Percentiles rank a stretch among this genome's conserved stretches.
phyloP scores from a whole-genome alignment of 306 rosid genomes.

The Inga laurina region DNA sequence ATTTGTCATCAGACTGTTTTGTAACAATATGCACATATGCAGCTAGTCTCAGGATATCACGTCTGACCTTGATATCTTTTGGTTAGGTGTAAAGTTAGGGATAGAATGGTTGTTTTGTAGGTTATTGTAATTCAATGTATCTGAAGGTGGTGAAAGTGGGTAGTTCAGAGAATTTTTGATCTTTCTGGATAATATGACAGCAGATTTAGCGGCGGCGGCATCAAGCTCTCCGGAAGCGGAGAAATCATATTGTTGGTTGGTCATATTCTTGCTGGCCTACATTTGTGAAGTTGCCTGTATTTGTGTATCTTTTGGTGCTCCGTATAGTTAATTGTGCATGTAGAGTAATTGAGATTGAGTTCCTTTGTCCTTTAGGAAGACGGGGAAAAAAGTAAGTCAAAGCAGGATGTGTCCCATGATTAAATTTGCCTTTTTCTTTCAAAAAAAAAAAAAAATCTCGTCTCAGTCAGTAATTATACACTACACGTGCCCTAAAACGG shows the following conservation, averaged over 20 bases:
- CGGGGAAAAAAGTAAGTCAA: not conserved
- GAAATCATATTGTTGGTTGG: conserved; percentile 32
- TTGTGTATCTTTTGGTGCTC: conserved; percentile 32
- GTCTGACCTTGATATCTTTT: conserved; percentile 39
- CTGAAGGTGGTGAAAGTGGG: conserved; percentile 35
- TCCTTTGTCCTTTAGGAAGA: conserved; percentile 29
- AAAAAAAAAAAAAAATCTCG: not conserved
- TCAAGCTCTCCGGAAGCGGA: conserved; percentile 35
- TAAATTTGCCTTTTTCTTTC: conserved; percentile 23
- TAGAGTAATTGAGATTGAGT: conserved; percentile 37
- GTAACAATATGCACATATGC: conserved; percentile 47
- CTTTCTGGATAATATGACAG: conserved; percentile 33
- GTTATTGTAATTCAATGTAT: conserved; percentile 38
- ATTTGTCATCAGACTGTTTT: conserved; percentile 24
- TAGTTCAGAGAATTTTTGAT: conserved; percentile 33
- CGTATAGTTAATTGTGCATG: conserved; percentile 41
- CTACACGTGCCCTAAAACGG: not conserved
- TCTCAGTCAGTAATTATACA: not conserved
- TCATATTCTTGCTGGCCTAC: conserved; percentile 36
- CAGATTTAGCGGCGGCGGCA: conserved; percentile 24
- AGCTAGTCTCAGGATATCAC: conserved; percentile 29
- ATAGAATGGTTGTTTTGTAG: conserved; percentile 48
- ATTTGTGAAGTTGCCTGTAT: conserved; percentile 30
- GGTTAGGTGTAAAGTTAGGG: conserved; percentile 54
- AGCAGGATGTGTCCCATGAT: conserved; percentile 15